These are phyloP conservation scores for Globisporangium radiosum DNA, from an alignment of 352 stramenopile species.

Conservation along the genomic window DNA sequence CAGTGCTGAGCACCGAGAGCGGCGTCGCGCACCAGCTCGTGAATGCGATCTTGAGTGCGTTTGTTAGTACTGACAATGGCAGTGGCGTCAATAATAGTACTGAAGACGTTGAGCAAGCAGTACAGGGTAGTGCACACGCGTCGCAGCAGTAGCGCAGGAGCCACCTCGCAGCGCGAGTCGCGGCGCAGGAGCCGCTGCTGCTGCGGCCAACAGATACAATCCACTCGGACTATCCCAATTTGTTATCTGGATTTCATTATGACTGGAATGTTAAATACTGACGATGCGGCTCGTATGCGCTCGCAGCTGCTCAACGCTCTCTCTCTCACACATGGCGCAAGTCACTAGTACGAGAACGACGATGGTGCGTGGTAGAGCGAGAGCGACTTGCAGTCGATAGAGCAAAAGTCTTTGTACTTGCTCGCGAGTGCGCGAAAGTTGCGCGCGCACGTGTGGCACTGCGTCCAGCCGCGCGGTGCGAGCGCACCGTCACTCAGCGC, in stretches of 20 bases:
- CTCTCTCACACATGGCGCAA: no score
- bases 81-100: conserved; percentile 10
- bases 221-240: no score
- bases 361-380: conserved; percentile 30
- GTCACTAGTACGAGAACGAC: conserved; percentile 7
- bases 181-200: no score
- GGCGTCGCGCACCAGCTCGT: conserved; percentile 9
- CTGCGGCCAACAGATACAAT: no score
- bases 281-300: no score
- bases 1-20: conserved; percentile 2
- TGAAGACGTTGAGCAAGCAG: no score
- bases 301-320: no score
- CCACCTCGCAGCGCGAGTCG: no score
- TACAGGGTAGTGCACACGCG: background rate
- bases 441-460: conserved; percentile 55
- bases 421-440: conserved; percentile 48
- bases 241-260: no score
- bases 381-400: conserved; percentile 72
- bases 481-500: conserved; percentile 36
- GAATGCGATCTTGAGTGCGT: conserved; percentile 7
- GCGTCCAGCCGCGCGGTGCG: conserved; percentile 22
- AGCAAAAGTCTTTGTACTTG: conserved; percentile 56
- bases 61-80: conserved; percentile 8
- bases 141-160: background rate
- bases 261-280: no score